A percentile compares a stretch with the other conserved stretches of the same genome.
These are phyloP conservation scores for Ophiostoma australiae DNA, from an alignment of 2,329 filamentous ascomycete genomes.

Conservation along the genomic window DNA sequence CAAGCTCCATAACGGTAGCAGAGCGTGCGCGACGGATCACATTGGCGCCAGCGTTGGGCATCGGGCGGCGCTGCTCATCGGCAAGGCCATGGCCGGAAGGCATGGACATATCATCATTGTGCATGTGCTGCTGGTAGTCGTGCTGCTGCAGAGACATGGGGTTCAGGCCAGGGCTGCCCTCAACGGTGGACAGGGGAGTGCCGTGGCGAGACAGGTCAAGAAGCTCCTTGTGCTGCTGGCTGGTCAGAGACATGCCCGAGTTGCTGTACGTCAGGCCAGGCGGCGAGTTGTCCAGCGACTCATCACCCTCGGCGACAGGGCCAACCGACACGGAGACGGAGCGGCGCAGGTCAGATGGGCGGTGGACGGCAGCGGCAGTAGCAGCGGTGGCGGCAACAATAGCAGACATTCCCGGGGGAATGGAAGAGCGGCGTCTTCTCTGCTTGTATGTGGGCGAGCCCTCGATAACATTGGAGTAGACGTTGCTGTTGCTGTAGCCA, in stretches of 20 bases:
- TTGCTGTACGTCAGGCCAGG: constrained; percentile 69
- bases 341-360: constrained; percentile 83
- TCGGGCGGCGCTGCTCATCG: constrained; percentile 60
- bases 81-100: constrained; percentile 49
- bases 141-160: constrained; percentile 53
- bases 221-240: constrained; percentile 70
- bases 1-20: constrained; percentile 93
- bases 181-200: constrained; percentile 80
- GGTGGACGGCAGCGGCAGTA: constrained; percentile 50
- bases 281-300: constrained; percentile 72
- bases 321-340: constrained; percentile 86
- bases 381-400: constrained; percentile 58
- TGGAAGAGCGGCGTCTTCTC: constrained; percentile 84
- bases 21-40: constrained; percentile 86
- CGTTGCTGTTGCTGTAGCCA: constrained; percentile 67
- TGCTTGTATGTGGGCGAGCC: constrained; percentile 99
- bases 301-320: constrained; percentile 73
- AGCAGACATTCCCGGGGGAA: constrained; percentile 70
- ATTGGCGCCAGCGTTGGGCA: constrained; percentile 62
- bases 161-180: constrained; percentile 74
- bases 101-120: constrained; percentile 55
- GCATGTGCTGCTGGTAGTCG: constrained; percentile 54
- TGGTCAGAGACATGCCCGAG: constrained; percentile 57
- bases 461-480: constrained; percentile 86
- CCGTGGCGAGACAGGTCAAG: constrained; percentile 81